Base-by-base conservation (phyloP, 345 rosid genomes). In the Luvunga scandens region DNA sequence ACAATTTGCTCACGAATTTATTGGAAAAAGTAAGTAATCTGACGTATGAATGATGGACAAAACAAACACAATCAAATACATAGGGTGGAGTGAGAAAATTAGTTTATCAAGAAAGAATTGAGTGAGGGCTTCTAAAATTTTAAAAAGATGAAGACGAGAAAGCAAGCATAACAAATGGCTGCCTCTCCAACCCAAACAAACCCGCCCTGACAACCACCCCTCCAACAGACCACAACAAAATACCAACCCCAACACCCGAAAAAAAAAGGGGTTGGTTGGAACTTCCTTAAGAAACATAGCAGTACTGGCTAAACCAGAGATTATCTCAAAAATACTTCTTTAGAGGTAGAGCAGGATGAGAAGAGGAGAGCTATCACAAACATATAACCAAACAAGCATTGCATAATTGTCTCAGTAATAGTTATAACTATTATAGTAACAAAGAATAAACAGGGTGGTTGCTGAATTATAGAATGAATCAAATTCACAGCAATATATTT, bases 391-490 rank as follows among this genome's bases (percentile, higher is more conserved):
- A 53, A 71, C 61, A 53, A 53, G 14, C 28, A 24, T 16, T 39
- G 27, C 12, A 45, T 42, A 42, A 2, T 14, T 12, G 14, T 53
- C 19, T 21, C 45, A 31, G 31, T 53, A 28, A 38, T n/a, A 38
- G n/a, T 48, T 66, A 34, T 9, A 22, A 71, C 39, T 53, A 21
- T 61, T 10, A 19, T 10, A 53, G 61, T 31, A 48, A 30, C 5
- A 53, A 22, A 24, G 21, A 25, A 9, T 28, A 71, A 71, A 53
- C 9, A 30, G 28, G 42, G 9, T 7, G 5, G 2, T 19, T 27
- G 19, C 27, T 38, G 38, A 62, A 73, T 18, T 38, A 59, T 36
- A 66, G 39, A 42, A 79, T 71, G 75, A 74, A 64, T 69, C 53
- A 31, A 63, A 50, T 61, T 53, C 33, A 53, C 13, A 75, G 22